Conservation (phyloP, 202 grass and related monocot species). For the Schoenoplectus tabernaemontani region DNA sequence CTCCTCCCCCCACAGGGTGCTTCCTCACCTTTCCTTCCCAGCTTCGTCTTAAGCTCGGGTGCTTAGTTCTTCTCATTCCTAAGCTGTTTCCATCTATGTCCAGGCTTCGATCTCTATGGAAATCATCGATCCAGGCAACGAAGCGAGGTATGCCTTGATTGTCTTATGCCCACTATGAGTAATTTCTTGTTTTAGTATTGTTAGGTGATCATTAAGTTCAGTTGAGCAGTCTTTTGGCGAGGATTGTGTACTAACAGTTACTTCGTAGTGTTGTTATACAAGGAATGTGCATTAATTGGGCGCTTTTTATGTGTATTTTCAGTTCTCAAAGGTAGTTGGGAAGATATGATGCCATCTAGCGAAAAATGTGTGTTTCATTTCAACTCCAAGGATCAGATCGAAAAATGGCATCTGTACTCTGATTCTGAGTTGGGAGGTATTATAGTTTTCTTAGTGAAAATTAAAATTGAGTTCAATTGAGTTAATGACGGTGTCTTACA, state of each 20-base stretch:
- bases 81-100: constrained; percentile 2
- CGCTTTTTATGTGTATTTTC: constrained; percentile 9
- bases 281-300: background rate
- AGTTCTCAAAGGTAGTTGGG: constrained; percentile 64
- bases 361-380: constrained; percentile 78
- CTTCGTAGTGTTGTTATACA: background rate
- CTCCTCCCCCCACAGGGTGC: no score
- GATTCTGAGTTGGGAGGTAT: constrained; percentile 90
- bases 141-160: constrained; percentile 8
- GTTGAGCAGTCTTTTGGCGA: background rate
- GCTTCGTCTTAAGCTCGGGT: background rate
- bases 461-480: background rate
- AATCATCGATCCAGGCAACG: constrained; percentile 12
- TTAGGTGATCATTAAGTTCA: background rate
- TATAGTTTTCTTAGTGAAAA: constrained; percentile 7
- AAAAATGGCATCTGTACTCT: constrained; percentile 84
- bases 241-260: background rate
- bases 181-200: background rate
- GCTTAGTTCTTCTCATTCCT: background rate
- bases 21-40: no score
- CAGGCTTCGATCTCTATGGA: constrained; percentile 18
- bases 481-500: background rate
- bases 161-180: background rate
- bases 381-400: constrained; percentile 77
- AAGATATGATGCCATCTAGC: constrained; percentile 72